Evolutionary conservation across 352 stramenopile genomes (phyloP).

Genomic region (Pythium diclinum): DNA sequence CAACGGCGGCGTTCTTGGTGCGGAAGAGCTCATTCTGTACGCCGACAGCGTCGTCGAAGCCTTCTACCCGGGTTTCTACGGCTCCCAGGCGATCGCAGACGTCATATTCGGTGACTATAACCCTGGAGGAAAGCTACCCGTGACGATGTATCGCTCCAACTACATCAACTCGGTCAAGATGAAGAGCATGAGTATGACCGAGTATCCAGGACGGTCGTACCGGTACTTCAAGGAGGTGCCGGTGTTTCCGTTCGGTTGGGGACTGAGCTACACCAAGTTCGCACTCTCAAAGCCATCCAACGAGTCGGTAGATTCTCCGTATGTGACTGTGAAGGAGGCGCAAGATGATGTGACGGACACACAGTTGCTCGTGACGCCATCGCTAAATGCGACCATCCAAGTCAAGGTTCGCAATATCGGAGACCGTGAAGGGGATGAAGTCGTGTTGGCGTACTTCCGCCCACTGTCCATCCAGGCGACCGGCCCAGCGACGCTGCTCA

Average conservation of each 20-base stretch:
- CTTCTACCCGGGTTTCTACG: slow-evolving; percentile 84
- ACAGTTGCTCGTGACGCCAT: slow-evolving; percentile 33
- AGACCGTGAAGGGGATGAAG: slow-evolving; percentile 50
- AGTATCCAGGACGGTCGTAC: slow-evolving; percentile 88
- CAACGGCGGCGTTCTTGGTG: slow-evolving; percentile 80
- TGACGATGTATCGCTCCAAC: slow-evolving; percentile 85
- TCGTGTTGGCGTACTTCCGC: slow-evolving; percentile 79
- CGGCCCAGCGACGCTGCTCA: slow-evolving; percentile 54
- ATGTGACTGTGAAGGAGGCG: slow-evolving; percentile 3
- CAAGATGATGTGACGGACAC: not conserved
- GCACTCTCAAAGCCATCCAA: slow-evolving; percentile 26
- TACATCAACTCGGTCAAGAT: slow-evolving; percentile 75
- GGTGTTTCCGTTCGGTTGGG: slow-evolving; percentile 89
- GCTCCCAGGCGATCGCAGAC: slow-evolving; percentile 73
- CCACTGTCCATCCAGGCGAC: slow-evolving; percentile 56
- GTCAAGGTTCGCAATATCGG: slow-evolving; percentile 63
- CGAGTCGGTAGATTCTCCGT: slow-evolving; percentile 10
- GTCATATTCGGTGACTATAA: slow-evolving; percentile 83
- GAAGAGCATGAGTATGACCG: slow-evolving; percentile 90
- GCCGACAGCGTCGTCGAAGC: slow-evolving; percentile 65
- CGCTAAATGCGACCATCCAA: slow-evolving; percentile 41
- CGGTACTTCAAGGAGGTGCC: slow-evolving; percentile 88
- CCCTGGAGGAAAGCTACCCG: slow-evolving; percentile 76
- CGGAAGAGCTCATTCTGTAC: slow-evolving; percentile 68
- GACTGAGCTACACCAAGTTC: slow-evolving; percentile 90